Evolutionary conservation across 2,329 filamentous ascomycete genomes (phyloP), one percentile per base, ranked within the genome.

Genomic region (Hypoxylon sp.): DNA sequence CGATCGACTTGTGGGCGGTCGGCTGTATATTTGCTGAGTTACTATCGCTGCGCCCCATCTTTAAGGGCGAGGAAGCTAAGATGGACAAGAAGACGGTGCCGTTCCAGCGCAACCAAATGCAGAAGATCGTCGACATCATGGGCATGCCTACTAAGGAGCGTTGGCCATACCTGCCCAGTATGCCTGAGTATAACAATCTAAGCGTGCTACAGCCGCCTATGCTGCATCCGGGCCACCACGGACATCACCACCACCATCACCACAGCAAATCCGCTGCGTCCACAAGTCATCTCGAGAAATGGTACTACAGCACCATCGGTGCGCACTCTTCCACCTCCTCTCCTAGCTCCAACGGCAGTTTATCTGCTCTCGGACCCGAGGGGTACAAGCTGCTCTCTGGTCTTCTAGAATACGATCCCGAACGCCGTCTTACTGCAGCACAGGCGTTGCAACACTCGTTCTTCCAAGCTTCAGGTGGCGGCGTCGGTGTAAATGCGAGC

Each of bases 21-120:
- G 96, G 96, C 0, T 99, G 96, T 80, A 99, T 99, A 76, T 98
- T 99, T 77, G 96, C 96, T 1, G 96, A 99, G 79, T 85, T 99
- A 2, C 83, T 99, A 0, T 94, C 93, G 1, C 83, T 99, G 3
- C 88, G 95, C 0, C 96, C 96, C 0, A 98, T 99, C 60, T 99
- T 99, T 81, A 99, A 99, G 78, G 96, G 96, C 0, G 96, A 99
- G 77, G 96, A 99, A 81, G 96, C 96, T 14, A 99, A 99, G 82
- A 98, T 98, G 92, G 96, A 99, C 80, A 99, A 99, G 81, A 98
- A 98, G 82, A 96, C 93, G 0, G 94, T 98, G 0, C 96, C 96
- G 0, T 99, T 99, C 74, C 96, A 99, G 80, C 89, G 94, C 13
- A 98, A 98, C 76, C 96, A 99, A 82, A 98, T 99, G 95, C 94